Base-by-base conservation (phyloP, 2,329 filamentous ascomycete genomes). In the Cercospora citrullina region DNA sequence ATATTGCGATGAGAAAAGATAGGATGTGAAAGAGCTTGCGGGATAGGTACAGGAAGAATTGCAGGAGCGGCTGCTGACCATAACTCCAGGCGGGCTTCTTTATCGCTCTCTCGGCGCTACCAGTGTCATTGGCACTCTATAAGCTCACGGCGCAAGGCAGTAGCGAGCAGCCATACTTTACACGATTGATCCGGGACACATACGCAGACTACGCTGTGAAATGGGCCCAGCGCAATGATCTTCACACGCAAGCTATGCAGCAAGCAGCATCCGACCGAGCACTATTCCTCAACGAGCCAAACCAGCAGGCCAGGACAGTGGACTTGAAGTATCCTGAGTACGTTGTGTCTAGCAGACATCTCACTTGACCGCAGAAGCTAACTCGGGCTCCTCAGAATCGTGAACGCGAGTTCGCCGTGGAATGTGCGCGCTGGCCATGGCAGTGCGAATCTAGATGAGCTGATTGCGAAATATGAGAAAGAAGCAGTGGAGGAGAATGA, bases 271-370 rank as follows among this genome's bases (percentile, higher is more conserved):
- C 82, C 61, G 89, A 91, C 77, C 81, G 86, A 69, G 86, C 88
- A 72, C 77, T 91, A 72, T 89, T 90, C 76, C 68, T 79, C 71
- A 81, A 82, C 70, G 78, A 78, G 74, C 81, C 83, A 31, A 82
- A 79, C 67, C 74, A 79, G 23, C 79, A 82, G 71, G 81, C 79
- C 64, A 74, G 75, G 58, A 78, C 83, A 72, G 80, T 87, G 55
- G 83, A 87, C 21, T 77, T 91, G 78, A 86, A 80, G 76, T 88
- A 86, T 74, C 87, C 86, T 36, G 89, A 91, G 89, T 91, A 85
- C 70, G 88, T 86, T 33, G 8, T 42, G 9, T 18, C 28, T 14
- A 51, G 45, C 45, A 51, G 45, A 51, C 21, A 51, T 51, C 18
- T 51, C 21, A n/a, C 30, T 12, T 33, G 18, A 14, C 14, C 8